phyloP scores from a whole-genome alignment of 306 rosid species.

The Trifolium repens region DNA sequence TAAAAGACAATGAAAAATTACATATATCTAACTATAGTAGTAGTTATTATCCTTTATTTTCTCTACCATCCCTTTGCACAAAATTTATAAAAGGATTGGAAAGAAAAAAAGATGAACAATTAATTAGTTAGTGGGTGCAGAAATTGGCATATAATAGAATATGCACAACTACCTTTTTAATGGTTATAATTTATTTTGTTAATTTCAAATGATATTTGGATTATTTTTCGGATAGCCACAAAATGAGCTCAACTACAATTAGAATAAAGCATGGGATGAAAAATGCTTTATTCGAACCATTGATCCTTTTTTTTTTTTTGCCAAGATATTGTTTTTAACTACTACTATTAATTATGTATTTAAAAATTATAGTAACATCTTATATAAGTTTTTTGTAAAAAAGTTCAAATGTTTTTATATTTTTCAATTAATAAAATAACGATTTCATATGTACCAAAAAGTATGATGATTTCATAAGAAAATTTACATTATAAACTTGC shows the following conservation, averaged over 20 bases:
- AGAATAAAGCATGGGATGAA: background rate
- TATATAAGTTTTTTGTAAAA: too few relatives aligned
- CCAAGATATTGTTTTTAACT: too few relatives aligned
- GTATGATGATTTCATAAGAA: too few relatives aligned
- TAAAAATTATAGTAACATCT: too few relatives aligned
- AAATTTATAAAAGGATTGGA: constrained; percentile 6
- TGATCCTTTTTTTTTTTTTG: too few relatives aligned
- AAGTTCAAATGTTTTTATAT: too few relatives aligned
- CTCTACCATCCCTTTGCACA: constrained; percentile 40
- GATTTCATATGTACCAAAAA: too few relatives aligned
- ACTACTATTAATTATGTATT: too few relatives aligned
- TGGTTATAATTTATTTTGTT: constrained; percentile 22
- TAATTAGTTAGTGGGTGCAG: background rate
- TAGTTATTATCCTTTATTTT: constrained; percentile 35
- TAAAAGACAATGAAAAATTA: constrained; percentile 30
- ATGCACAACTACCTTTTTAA: constrained; percentile 17
- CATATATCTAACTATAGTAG: constrained; percentile 41
- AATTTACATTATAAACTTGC: too few relatives aligned
- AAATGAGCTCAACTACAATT: constrained; percentile 16
- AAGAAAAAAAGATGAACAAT: constrained; percentile 25
- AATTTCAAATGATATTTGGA: constrained; percentile 29
- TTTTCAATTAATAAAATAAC: too few relatives aligned
- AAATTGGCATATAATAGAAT: constrained; percentile 17
- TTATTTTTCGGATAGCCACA: constrained; percentile 40
- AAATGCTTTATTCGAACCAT: background rate